Base-by-base conservation (phyloP, 306 rosid species). In the Malus orientalis region DNA sequence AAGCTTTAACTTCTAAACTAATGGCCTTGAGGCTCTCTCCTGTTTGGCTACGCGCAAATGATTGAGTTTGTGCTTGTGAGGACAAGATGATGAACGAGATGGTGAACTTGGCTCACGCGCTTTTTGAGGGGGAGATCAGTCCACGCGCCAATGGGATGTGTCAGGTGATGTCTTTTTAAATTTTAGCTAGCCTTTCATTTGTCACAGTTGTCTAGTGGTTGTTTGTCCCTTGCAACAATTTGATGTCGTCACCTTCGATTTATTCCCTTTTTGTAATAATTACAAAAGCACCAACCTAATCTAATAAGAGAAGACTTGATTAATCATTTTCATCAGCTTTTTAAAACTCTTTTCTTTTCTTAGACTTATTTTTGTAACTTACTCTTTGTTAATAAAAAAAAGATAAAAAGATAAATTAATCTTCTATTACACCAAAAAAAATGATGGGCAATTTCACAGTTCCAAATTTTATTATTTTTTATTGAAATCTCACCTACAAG, bases 31-130 rank as follows among this genome's bases (percentile, higher is more conserved):
- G 2, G 38, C 8, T 36, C 8, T 36, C 38, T 6, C 8, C 38
- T 36, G 42, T 33, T 49, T 25, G 79, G 73, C 79, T 33, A 66
- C 79, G 77, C 30, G 42, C 74, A 67, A 51, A 67, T 76, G 67
- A 76, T 76, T 67, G 79, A 67, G 70, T 20, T 65, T 2, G 11
- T 2, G 29, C 58, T 23, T n/a, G 53, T 23, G 32, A 67, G 27
- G 66, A 67, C 79, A 76, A 54, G 60, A 51, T 16, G 38, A 51
- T 65, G 65, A 65, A 36, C 42, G 22, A 25, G 42, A 12, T 54
- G 61, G 32, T 22, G 14, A 13, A 11, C 9, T 9, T 36, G 30
- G 8, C 22, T 13, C 79, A 67, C 30, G 73, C 58, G 32, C 51
- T 6, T 5, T 29, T 23, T n/a, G 4, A 6, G 3, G 32, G 29